phyloP scores from a whole-genome alignment of 768 basidiomycete species.

The Lactarius sanguifluus region DNA sequence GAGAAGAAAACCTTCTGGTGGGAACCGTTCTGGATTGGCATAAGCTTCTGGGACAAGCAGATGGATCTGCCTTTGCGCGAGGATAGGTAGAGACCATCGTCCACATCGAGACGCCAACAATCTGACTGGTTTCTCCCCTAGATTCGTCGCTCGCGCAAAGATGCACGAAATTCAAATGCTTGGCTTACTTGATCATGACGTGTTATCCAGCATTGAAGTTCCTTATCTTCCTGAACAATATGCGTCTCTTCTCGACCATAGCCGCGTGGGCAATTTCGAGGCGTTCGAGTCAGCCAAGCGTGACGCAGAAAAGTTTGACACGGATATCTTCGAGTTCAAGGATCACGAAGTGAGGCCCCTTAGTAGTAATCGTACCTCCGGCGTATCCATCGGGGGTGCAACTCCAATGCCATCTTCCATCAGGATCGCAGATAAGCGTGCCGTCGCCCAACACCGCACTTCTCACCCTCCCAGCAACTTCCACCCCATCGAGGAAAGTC shows the following conservation, averaged over 20 bases:
- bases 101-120: neutral
- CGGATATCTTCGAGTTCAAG: conserved; percentile 59
- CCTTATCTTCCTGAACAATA: conserved; percentile 62
- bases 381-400: conserved; percentile 39
- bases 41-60: conserved; percentile 85
- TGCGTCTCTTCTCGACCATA: conserved; percentile 32
- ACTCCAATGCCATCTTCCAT: conserved; percentile 20
- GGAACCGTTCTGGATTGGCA: conserved; percentile 85
- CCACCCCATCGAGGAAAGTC: conserved; percentile 71
- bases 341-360: conserved; percentile 39
- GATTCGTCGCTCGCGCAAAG: conserved; percentile 91
- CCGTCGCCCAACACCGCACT: conserved; percentile 45
- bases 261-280: conserved; percentile 26
- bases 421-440: conserved; percentile 27
- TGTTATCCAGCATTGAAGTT: conserved; percentile 84
- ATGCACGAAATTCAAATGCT: conserved; percentile 98
- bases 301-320: conserved; percentile 74
- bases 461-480: conserved; percentile 51
- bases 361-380: conserved; percentile 40
- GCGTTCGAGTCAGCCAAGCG: conserved; percentile 38
- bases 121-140: conserved; percentile 34
- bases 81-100: conserved; percentile 55
- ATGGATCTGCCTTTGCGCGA: conserved; percentile 79
- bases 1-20: conserved; percentile 74
- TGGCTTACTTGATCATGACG: conserved; percentile 87